Base-by-base conservation (phyloP, 768 basidiomycete genomes). In the Xerocomus potaroensis region DNA sequence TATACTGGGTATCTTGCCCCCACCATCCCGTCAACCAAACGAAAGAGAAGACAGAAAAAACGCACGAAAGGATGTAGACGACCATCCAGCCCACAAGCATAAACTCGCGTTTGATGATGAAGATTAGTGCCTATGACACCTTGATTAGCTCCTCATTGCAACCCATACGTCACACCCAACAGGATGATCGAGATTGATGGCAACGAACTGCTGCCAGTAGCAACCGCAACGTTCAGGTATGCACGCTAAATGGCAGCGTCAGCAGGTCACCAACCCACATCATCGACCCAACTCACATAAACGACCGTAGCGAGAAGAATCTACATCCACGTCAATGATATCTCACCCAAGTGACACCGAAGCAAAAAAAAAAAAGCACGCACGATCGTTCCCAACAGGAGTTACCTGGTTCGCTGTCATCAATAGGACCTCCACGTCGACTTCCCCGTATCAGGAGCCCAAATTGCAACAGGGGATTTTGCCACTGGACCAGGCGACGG, bases 11-110 rank as follows among this genome's bases (percentile, higher is more conserved):
- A 94, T 46, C 92, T 94, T 54, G 2, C 36, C 31, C 1, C n/a
- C n/a, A n/a, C n/a, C n/a, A 27, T 32, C 29, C 29, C 65, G 47
- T 21, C 39, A 21, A 2, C 31, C 9, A 36, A 6, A 15, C 0
- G 30, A 8, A 34, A n/a, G 2, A 12, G 2, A 15, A 9, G 4
- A 43, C 1, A 14, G 3, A 41, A n/a, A 27, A 21, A 8, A 76
- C 91, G 48, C 59, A 95, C 90, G 93, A 93, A 43, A 89, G 50
- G 41, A 97, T 77, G 62, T 95, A 97, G 42, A 97, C 90, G 26
- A 97, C 74, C 90, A 97, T 88, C 93, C 93, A 97, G 7, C 93
- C 93, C 15, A 94, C 78, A 18, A 96, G 78, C 93, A 96, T 96
- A 69, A 97, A 99, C 69, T 98, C 94, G 45, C 95, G 83, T 69